A percentile compares a stretch with the other conserved stretches of the same genome.
These are phyloP conservation scores for Phoma sp. DNA, from an alignment of 2,329 filamentous ascomycete species.

Conservation along the genomic window DNA sequence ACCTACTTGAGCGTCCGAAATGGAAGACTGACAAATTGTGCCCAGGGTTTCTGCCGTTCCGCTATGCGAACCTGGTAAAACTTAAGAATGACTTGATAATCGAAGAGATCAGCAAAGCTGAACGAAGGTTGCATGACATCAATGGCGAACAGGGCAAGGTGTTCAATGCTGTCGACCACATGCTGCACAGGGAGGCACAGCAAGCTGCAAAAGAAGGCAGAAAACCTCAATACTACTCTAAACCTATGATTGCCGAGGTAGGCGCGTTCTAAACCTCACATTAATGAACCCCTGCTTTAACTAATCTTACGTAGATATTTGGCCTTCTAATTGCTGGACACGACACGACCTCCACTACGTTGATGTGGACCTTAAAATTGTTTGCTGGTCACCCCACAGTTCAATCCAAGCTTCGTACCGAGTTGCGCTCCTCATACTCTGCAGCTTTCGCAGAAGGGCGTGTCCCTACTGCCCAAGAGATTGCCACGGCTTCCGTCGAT, in stretches of 20 bases:
- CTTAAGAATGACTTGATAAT: slow-evolving; percentile 3
- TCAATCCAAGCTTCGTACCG: slow-evolving; percentile 47
- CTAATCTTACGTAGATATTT: slow-evolving; percentile 33
- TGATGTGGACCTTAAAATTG: slow-evolving; percentile 53
- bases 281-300: neutral
- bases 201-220: slow-evolving; percentile 10
- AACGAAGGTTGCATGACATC: slow-evolving; percentile 8
- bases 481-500: slow-evolving; percentile 40
- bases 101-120: slow-evolving; percentile 13
- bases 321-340: slow-evolving; percentile 54
- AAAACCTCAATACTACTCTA: slow-evolving; percentile 11
- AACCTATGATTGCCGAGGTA: slow-evolving; percentile 19
- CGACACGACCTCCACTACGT: slow-evolving; percentile 55
- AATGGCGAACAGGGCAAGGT: slow-evolving; percentile 6
- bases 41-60: neutral
- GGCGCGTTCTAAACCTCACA: neutral
- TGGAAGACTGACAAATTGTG: too few relatives aligned
- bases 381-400: slow-evolving; percentile 45
- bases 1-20: too few relatives aligned
- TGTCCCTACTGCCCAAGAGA: slow-evolving; percentile 42
- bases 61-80: neutral
- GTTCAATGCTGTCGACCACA: slow-evolving; percentile 20
- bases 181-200: slow-evolving; percentile 17
- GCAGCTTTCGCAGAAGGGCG: slow-evolving; percentile 21
- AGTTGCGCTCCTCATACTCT: slow-evolving; percentile 37